Evolutionary conservation across 768 basidiomycete genomes (phyloP), one percentile per base, ranked within the genome.

Genomic region (Candolleomyces aberdarensis): DNA sequence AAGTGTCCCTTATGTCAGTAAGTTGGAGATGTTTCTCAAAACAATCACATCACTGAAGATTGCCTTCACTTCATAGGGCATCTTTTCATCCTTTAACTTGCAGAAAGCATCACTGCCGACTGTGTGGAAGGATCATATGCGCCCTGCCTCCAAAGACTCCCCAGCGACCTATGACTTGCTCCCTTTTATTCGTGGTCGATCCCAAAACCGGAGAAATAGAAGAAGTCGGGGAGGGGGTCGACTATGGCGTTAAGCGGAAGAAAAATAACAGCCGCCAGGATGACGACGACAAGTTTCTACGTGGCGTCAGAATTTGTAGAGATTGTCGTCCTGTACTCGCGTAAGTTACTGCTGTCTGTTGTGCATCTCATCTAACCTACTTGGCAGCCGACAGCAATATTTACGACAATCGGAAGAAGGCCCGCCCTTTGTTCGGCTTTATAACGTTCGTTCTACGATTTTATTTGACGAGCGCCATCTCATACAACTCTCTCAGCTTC

Each of bases 91-190:
- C 92, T 0, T 75, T 98, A 3, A 92, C 94, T 1, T 96, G 94
- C 65, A 86, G 96, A 14, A 96, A 96, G 75, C 96, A 98, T 66
- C 96, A 98, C 69, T 98, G 96, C 70, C 87, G 96, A 9, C 78
- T 98, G 14, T 98, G 96, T 65, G 96, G 96, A 0, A 81, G 88
- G 58, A 91, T 98, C 44, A 86, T 98, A 13, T 98, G 96, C 68
- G 90, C 95, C 0, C 80, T 97, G 5, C 93, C 94, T 0, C 78
- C 87, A 11, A 94, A 91, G 60, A 81, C 77, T 4, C 85, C 87
- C 2, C 84, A 86, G 65, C 84, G 94, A 20, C 80, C 79, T 1
- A 78, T 78, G 51, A 75, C 82, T 6, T 97, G 94, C 67, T 95
- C 93, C 0, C 74, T 89, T 5, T 78, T 97, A 36, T 92, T 97